Evolutionary conservation across 1,139 yeast genomes (phyloP), one percentile per base, ranked within the genome.

Genomic region (Meyerozyma carpophila): DNA sequence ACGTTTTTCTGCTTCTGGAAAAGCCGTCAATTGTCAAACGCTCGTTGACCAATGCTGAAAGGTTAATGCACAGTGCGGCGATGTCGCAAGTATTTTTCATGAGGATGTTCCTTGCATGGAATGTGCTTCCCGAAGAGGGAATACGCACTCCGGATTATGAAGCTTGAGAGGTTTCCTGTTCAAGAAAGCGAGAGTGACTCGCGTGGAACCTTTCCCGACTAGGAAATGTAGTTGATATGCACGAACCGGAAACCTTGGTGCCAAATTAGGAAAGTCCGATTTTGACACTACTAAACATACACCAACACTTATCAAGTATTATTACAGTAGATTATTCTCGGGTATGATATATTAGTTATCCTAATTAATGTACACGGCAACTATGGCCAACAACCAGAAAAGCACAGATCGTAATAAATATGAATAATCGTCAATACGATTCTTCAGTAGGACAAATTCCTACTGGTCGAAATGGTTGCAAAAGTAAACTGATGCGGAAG

Each of bases 351-450:
- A 13, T 31, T 31, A 14, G 20, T 29, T 11, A 29, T 10, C 13
- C n/a, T n/a, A 14, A 11, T 4, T 34, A 34, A 34, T 34, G 14
- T 34, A 34, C 37, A 34, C 37, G 37, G 37, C 26, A 20, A 11
- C n/a, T 4, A 21, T 8, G 4, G 26, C 37, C 37, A 34, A 34
- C 37, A 14, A 31, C 29, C 29, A 13, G 16, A 16, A 32, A 32
- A 32, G 20, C 36, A 32, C 36, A 32, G 36, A 32, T 10, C 36
- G 36, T 32, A 32, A 32, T 32, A 32, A 32, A 32, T 32, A 32
- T 32, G 10, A 13, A 14, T 9, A 32, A 9, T n/a, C 10, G 21
- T 13, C 11, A 29, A 4, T 13, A 32, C 18, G 18, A 32, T 32
- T 16, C 36, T 16, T 32, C 20, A 32, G 36, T 3, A 32, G 29